Base-by-base conservation (phyloP, 1,139 yeast species). In the Taiozyma sp. region DNA sequence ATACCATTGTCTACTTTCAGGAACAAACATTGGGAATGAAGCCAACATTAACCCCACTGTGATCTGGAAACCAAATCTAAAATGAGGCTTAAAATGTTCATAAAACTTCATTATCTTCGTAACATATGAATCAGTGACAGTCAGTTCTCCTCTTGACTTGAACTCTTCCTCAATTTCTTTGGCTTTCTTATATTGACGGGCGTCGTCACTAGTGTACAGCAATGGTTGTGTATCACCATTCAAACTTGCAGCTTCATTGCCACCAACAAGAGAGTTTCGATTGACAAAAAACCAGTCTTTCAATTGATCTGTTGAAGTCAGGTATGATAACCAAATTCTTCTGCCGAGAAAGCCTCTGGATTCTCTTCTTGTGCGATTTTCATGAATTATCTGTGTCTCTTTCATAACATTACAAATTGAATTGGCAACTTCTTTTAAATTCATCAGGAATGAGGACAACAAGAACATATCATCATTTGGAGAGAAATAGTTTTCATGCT, bases 391-490 rank as follows among this genome's bases (percentile, higher is more conserved):
- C 19, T 69, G 62, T 1, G 70, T 57, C 41, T 68, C 68, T 8
- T 65, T 65, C 49, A 75, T 59, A 42, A 75, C 52, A 14, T 60
- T 57, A 23, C 70, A 62, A 8, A 72, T 60, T 3, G 66, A 55
- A 38, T 68, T 64, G 0, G 75, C 67, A 28, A 69, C 64, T 55
- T 75, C 75, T 53, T 77, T 70, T 46, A 75, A 65, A 57, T 78
- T 78, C 64, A 78, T 69, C 29, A 77, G 53, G 56, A 76, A 78
- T 0, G 80, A 74, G 1, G 81, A 75, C 9, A 78, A 52, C 28
- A 78, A 57, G 54, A 78, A 78, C 66, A 74, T 70, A 56, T 77
- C 80, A 52, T 76, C 81, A 49, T 74, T 69, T 9, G 81, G 79
- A 46, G 72, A 64, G 4, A 76, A 57, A 36, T 69, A 55, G 45